Evolutionary conservation across 768 basidiomycete genomes (phyloP), one percentile per base, ranked within the genome.

Genomic region (Suillus subluteus): DNA sequence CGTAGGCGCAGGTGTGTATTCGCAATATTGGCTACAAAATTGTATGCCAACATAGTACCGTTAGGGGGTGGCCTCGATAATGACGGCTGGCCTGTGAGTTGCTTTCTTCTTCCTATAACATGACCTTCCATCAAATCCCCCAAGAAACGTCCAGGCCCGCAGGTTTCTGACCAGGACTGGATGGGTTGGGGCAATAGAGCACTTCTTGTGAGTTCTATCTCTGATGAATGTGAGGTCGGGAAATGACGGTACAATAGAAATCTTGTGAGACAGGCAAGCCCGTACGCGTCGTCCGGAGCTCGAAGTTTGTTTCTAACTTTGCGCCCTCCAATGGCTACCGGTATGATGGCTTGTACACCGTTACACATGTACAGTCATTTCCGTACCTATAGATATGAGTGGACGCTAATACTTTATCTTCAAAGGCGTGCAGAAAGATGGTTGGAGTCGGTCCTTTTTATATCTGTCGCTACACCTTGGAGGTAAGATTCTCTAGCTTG

Each of bases 271-370:
- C 71, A 21, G 65, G 65, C 58, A 65, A 69, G 0, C 73, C 73
- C 3, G 62, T 78, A 13, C 69, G 78, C 16, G 72, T 79, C 13
- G 44, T 78, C 43, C 70, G 76, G 23, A 74, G 76, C 7, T 70
- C 1, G 21, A 71, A 7, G 2, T 44, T 62, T 48, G 21, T 7
- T 7, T 78, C 78, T 9, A 46, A 63, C 32, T 78, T 74, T 66
- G 69, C 78, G 3, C 76, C 76, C 7, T 3, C 13, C 3, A 4
- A 23, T 1, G 75, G 75, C 11, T 71, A 70, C 48, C 78, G 76
- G 4, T 77, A 79, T 46, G 76, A 79, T 38, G 76, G 76, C 32
- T 59, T 77, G 3, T 77, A 77, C 62, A 76, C 26, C 43, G 68
- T 77, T 4, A 43, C 67, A 3, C 40, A 62, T 5, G 78, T 79